Conservation (phyloP, 768 basidiomycete genomes). For the Lentinula sp. region DNA sequence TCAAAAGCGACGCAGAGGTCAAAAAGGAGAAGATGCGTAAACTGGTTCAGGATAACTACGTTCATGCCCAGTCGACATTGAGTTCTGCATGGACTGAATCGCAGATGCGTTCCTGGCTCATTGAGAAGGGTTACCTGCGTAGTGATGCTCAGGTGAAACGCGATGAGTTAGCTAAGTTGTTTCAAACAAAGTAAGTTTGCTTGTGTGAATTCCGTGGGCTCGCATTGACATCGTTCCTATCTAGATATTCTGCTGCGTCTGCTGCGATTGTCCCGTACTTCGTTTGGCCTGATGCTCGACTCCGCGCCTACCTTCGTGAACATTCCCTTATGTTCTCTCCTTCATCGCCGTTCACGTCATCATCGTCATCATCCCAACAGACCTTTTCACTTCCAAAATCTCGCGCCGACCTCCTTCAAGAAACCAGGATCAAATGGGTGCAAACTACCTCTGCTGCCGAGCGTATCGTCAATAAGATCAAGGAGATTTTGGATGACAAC, state of each 20-base stretch:
- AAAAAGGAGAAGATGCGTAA: slow-evolving; percentile 73
- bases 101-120: slow-evolving; percentile 67
- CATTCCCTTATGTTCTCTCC: slow-evolving; percentile 41
- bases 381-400: slow-evolving; percentile 42
- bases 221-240: not conserved
- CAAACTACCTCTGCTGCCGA: slow-evolving; percentile 56
- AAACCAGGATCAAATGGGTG: slow-evolving; percentile 75
- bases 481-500: slow-evolving; percentile 58
- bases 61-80: slow-evolving; percentile 49
- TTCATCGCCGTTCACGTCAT: not conserved
- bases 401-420: slow-evolving; percentile 76
- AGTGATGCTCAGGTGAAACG: slow-evolving; percentile 58
- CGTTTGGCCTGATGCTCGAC: slow-evolving; percentile 88
- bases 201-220: not conserved
- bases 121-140: slow-evolving; percentile 62
- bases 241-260: slow-evolving; percentile 33
- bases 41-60: slow-evolving; percentile 73
- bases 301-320: slow-evolving; percentile 83
- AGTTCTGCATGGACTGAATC: slow-evolving; percentile 70
- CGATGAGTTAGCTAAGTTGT: slow-evolving; percentile 69
- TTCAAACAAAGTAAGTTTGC: slow-evolving; percentile 54
- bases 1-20: slow-evolving; percentile 65
- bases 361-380: slow-evolving; percentile 32
- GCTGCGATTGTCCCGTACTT: slow-evolving; percentile 55
- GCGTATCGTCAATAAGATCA: slow-evolving; percentile 51